Evolutionary conservation across 1,284 basidiomycete species (phyloP), one percentile per base, ranked within the genome.

Genomic region (Wallemia hederae): DNA sequence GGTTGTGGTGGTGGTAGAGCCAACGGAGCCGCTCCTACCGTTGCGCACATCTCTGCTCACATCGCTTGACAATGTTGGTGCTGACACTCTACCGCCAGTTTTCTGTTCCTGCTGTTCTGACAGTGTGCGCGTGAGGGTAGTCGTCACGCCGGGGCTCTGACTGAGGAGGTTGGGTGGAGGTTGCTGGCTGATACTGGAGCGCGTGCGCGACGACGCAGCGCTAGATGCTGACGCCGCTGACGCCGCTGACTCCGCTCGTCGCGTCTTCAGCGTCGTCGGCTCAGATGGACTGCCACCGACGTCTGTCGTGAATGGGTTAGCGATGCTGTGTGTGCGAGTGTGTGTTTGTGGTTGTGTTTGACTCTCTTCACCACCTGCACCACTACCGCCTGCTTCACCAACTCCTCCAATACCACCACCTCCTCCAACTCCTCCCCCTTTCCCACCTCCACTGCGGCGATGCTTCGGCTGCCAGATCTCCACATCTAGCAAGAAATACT

Each of bases 401-500:
- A 31, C 29, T 31, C 7, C 29, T 7, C 29, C 17, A 7, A 31
- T 7, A 31, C 29, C 29, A 31, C 29, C 29, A 17, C 29, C 29
- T 7, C 17, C 29, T 31, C 29, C 29, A 49, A 7, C 14, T 11
- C n/a, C 11, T 49, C 39, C 39, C 11, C n/a, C n/a, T n/a, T n/a
- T 49, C 22, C n/a, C 14, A 31, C 14, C 5, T 49, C 5, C 14
- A 7, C n/a, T n/a, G 39, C 39, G 39, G 11, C 39, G 39, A 22
- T 49, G 39, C 39, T 49, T 49, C 14, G 39, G 39, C n/a, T 49
- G 39, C 82, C 85, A 90, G 66, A 88, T 85, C 68, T 94, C 90
- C 2, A 91, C 88, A 68, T 91, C 83, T 19, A 94, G 79, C 77
- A 89, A 82, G 70, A 85, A 90, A 68, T 88, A 96, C 66, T 89